Conservation (phyloP, 2,329 filamentous ascomycete genomes). For the Verticillium zaregamsianum region DNA sequence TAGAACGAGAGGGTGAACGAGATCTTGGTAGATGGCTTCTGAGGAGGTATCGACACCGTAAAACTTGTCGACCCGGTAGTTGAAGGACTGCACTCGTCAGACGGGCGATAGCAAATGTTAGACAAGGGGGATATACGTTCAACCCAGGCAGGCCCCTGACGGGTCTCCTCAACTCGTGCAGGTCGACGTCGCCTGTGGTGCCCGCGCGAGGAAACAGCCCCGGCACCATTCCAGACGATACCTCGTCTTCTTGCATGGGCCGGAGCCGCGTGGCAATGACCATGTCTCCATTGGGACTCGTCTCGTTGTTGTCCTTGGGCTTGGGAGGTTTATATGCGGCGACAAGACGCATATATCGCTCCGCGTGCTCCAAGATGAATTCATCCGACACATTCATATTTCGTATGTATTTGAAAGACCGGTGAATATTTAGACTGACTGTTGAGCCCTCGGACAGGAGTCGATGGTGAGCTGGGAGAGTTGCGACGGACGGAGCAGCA, state of each 20-base stretch:
- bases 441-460: no score
- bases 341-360: conserved; percentile 23
- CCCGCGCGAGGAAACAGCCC: conserved; percentile 19
- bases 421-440: no score
- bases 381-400: conserved; percentile 22
- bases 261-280: conserved; percentile 31
- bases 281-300: conserved; percentile 18
- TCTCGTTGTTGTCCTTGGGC: background rate
- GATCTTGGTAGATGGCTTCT: conserved; percentile 33
- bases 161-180: conserved; percentile 31
- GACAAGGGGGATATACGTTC: conserved; percentile 16
- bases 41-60: conserved; percentile 30
- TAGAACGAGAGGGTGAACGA: conserved; percentile 36
- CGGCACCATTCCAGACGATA: conserved; percentile 20
- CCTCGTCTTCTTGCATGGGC: conserved; percentile 30
- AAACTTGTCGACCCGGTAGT: conserved; percentile 28
- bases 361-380: conserved; percentile 24
- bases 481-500: no score
- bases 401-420: no score
- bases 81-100: conserved; percentile 22
- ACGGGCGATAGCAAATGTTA: background rate
- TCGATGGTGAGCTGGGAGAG: no score
- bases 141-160: conserved; percentile 25
- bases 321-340: conserved; percentile 18
- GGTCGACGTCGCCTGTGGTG: conserved; percentile 22